Evolutionary conservation across 768 basidiomycete genomes (phyloP).

Genomic region (Boletus reticuloceps): DNA sequence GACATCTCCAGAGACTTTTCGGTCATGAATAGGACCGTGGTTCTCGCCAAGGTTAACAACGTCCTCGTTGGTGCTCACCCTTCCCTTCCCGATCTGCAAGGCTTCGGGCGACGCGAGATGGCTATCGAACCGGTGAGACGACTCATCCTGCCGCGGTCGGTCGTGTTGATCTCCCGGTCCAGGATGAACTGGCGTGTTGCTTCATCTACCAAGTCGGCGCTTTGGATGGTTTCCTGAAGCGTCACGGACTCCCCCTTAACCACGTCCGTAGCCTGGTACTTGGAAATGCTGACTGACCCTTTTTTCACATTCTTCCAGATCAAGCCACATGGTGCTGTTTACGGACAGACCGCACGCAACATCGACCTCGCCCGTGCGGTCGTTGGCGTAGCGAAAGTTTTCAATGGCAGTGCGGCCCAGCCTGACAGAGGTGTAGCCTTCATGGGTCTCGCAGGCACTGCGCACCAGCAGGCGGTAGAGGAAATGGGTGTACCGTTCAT

Average conservation of each 20-base stretch:
- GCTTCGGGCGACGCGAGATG: conserved; percentile 67
- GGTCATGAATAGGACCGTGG: conserved; percentile 63
- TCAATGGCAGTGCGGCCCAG: conserved; percentile 28
- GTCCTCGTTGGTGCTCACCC: conserved; percentile 69
- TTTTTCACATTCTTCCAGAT: conserved; percentile 33
- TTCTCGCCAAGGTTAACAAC: conserved; percentile 51
- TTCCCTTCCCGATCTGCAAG: conserved; percentile 56
- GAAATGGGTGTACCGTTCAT: conserved; percentile 59
- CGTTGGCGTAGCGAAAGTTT: conserved; percentile 52
- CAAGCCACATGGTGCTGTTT: conserved; percentile 62
- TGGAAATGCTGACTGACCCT: not conserved
- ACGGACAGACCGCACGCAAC: conserved; percentile 57
- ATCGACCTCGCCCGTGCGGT: conserved; percentile 53
- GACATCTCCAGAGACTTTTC: conserved; percentile 49
- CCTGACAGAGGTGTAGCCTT: conserved; percentile 42
- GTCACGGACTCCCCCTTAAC: conserved; percentile 49
- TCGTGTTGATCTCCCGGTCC: not conserved
- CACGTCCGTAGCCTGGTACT: conserved; percentile 41
- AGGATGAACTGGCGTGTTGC: conserved; percentile 56
- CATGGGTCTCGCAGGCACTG: conserved; percentile 62
- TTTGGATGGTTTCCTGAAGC: conserved; percentile 54
- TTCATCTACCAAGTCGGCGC: conserved; percentile 72
- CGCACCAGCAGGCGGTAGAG: conserved; percentile 55
- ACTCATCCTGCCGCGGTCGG: not conserved
- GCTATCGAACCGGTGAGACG: conserved; percentile 50